These are phyloP conservation scores for Exophiala sp. DNA, from an alignment of 2,329 filamentous ascomycete genomes.

Conservation along the genomic window DNA sequence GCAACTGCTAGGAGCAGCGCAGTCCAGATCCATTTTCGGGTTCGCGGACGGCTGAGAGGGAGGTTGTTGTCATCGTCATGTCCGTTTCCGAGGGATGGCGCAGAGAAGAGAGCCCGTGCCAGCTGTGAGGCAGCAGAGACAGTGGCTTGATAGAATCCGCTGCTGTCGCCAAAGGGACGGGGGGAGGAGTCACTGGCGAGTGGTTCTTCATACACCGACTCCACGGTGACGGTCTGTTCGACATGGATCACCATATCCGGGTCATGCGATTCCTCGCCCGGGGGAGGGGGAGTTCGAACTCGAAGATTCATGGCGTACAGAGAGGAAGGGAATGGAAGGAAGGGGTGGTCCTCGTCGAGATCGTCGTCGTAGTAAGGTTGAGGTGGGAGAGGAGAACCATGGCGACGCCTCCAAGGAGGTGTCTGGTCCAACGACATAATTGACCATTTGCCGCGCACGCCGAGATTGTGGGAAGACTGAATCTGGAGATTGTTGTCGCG, in stretches of 20 bases:
- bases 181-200: neutral
- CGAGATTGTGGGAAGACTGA: neutral
- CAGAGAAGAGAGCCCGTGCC: constrained; percentile 7
- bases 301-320: neutral
- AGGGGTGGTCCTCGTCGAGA: neutral
- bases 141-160: constrained; percentile 9
- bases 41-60: neutral
- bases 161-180: constrained; percentile 6
- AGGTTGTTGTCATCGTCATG: neutral
- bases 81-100: neutral
- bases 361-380: neutral
- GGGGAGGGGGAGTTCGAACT: neutral
- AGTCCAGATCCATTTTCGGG: constrained; percentile 11
- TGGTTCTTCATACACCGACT: neutral
- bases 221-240: constrained; percentile 7
- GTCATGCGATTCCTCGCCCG: neutral
- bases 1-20: constrained; percentile 12
- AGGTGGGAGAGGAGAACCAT: neutral
- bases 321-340: neutral
- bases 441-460: neutral
- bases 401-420: neutral
- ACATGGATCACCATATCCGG: neutral
- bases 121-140: constrained; percentile 11
- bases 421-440: neutral
- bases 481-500: neutral